Percentiles rank a stretch among this genome's conserved stretches.
Conservation (phyloP, 805 yeast genomes). For the Cyberlindnera subsufficiens region DNA sequence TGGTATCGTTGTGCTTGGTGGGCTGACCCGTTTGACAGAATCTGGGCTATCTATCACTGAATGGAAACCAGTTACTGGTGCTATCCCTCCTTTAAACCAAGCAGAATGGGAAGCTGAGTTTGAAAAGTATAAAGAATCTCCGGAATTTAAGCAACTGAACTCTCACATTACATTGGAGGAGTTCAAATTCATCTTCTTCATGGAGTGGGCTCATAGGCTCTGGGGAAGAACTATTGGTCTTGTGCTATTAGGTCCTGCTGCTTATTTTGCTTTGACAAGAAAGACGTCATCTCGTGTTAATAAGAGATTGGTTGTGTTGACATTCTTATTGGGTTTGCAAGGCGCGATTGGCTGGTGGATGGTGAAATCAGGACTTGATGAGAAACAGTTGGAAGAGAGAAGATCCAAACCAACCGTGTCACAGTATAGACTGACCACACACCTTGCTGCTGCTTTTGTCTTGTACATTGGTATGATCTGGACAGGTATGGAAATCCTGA, state of each 20-base stretch:
- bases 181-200: slow-evolving; percentile 87
- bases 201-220: slow-evolving; percentile 97
- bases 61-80: slow-evolving; percentile 97
- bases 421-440: slow-evolving; percentile 90
- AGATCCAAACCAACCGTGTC: slow-evolving; percentile 96
- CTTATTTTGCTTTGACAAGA: slow-evolving; percentile 66
- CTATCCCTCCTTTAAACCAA: slow-evolving; percentile 80
- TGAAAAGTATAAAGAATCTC: slow-evolving; percentile 72
- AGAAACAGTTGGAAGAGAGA: slow-evolving; percentile 67
- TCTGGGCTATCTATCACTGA: slow-evolving; percentile 95
- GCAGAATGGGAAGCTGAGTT: slow-evolving; percentile 86
- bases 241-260: slow-evolving; percentile 77
- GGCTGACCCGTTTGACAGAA: slow-evolving; percentile 90
- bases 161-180: slow-evolving; percentile 87
- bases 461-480: slow-evolving; percentile 85
- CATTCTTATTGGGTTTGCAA: slow-evolving; percentile 81
- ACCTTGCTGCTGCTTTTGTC: slow-evolving; percentile 86
- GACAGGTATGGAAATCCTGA: slow-evolving; percentile 80
- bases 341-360: slow-evolving; percentile 99
- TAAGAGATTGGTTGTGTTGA: slow-evolving; percentile 60
- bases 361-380: slow-evolving; percentile 93
- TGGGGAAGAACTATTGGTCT: slow-evolving; percentile 90
- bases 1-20: slow-evolving; percentile 95
- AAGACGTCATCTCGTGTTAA: slow-evolving; percentile 65
- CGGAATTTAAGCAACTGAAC: slow-evolving; percentile 86